Base-by-base conservation (phyloP, 116 monocot species). In the Posidonia oceanica region DNA sequence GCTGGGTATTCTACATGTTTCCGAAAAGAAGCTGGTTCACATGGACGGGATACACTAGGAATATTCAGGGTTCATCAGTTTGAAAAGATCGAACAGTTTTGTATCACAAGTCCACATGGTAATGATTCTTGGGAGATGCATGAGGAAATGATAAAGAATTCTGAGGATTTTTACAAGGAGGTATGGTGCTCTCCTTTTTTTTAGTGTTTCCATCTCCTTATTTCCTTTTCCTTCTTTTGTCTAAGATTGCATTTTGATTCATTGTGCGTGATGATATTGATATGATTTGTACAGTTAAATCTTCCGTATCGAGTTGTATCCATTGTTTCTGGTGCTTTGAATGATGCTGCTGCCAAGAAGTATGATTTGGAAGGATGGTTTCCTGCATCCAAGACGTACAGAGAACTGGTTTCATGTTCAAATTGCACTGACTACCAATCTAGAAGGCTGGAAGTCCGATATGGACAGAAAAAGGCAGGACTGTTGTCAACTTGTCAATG, bases 311-410 rank as follows among this genome's bases (percentile, higher is more conserved):
- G 84, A 84, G 54, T 98, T 56, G 93, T 90, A 36, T 70, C 92
- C 7, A 98, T 98, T 62, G 97, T 98, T 3, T 98, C 97, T 36
- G 97, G 97, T 68, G 97, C 97, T 52, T 66, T 92, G 77, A 98
- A 98, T 78, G 97, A 98, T 82, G 92, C 97, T 12, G 97, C 97
- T 63, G 97, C 97, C 14, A 98, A 98, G 74, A 98, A 98, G 36
- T 98, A 89, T 76, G 97, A 98, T 69, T 69, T 98, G 37, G 97
- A 98, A 84, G 92, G 67, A 37, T 98, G 97, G 97, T 98, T 92
- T 76, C 97, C 93, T 75, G 93, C 93, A 68, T 92, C 97, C 52
- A 87, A 98, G 69, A 85, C 86, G 3, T 90, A 74, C 75, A 89
- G 97, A 72, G 97, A 98, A 67, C 78, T 98, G 1, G 97, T 98